Evolutionary conservation across 192 early-diverging fungal species (phyloP).

Genomic region (Rhizoclosmatium globosum): DNA sequence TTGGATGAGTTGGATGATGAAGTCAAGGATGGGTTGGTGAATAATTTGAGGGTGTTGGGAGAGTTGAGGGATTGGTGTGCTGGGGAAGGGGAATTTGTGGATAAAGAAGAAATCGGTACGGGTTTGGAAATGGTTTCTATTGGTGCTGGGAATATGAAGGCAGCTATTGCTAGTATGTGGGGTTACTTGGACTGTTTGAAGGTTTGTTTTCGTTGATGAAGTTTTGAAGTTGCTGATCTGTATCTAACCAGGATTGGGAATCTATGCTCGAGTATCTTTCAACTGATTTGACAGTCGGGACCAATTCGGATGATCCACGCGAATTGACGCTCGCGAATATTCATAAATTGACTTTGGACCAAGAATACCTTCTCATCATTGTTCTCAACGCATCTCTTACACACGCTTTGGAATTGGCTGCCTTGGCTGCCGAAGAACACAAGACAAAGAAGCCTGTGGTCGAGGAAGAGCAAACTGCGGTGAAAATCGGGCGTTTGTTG

Average conservation of each 20-base stretch:
- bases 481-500: slow-evolving; percentile 31
- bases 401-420: neutral
- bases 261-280: slow-evolving; percentile 49
- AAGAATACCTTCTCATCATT: slow-evolving; percentile 51
- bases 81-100: slow-evolving; percentile 27
- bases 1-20: slow-evolving; percentile 40
- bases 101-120: neutral
- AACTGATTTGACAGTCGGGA: slow-evolving; percentile 31
- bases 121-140: neutral
- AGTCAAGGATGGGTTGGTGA: neutral
- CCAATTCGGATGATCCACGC: neutral
- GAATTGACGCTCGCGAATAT: slow-evolving; percentile 12
- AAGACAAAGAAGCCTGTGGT: neutral
- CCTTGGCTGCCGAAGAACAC: neutral
- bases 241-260: slow-evolving; percentile 47
- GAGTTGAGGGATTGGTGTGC: slow-evolving; percentile 33
- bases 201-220: slow-evolving; percentile 17
- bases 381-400: slow-evolving; percentile 39
- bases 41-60: neutral
- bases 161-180: slow-evolving; percentile 44
- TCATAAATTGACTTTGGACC: slow-evolving; percentile 38
- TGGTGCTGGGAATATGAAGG: slow-evolving; percentile 42
- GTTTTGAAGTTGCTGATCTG: neutral
- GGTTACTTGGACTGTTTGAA: slow-evolving; percentile 34
- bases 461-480: slow-evolving; percentile 17